Evolutionary conservation across 257 asterid species (phyloP), one percentile per base, ranked within the genome.

Genomic region (Jaltomata sinuosa): DNA sequence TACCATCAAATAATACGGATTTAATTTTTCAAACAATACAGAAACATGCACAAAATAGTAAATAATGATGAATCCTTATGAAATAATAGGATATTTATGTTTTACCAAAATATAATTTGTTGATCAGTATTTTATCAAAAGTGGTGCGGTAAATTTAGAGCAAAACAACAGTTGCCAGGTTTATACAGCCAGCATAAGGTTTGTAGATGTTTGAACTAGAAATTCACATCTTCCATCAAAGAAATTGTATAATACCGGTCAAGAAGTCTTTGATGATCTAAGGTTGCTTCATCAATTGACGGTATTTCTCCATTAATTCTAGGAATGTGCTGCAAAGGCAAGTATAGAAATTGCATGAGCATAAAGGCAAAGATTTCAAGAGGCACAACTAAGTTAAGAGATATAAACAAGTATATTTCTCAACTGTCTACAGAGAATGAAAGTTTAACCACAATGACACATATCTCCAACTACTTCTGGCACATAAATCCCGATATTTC

Each of bases 261-360:
- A 67, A 93, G 91, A 87, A 96, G 98, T 91, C 98, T 93, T 89
- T 93, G 98, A 91, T 93, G 98, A 89, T 94, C 99, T 85, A 90
- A 88, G 87, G 95, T 93, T 87, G 99, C 98, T 89, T 91, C 97
- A 85, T 96, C 98, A 55, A 93, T 45, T 15, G 99, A 94, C 32
- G 99, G 98, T 87, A 94, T 94, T 87, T 94, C 98, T 42, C 99
- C 99, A 81, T 96, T 96, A 80, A 91, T 96, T 90, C 87, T 92
- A 31, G 98, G 99, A 87, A 96, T 90, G 84, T 96, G 99, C 99
- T 96, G 95, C 93, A 91, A 40, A 87, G 53, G 85, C 21, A 68
- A 53, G 54, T 25, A 62, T 76, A 83, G 71, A 31, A 68, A 11
- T 29, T 77, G 82, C 62, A 77, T 61, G 59, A 61, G 55, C 81